Evolutionary conservation across 345 rosid species (phyloP), one percentile per base, ranked within the genome.

Genomic region (Citrus unshiu): DNA sequence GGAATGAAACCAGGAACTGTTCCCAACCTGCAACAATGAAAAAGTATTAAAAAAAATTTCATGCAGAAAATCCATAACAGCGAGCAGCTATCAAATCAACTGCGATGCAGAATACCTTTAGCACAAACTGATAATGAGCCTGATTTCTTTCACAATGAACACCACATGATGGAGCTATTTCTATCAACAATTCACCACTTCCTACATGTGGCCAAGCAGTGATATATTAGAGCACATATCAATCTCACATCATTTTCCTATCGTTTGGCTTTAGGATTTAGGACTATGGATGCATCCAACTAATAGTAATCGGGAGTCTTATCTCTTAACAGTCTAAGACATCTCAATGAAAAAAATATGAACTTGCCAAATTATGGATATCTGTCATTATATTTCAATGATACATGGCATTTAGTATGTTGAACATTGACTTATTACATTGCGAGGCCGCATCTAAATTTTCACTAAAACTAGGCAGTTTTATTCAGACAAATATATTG

Each of bases 1-100:
- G 37, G 54, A 35, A 32, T 57, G 73, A 81, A 81, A 66, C 59
- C 57, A 73, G 81, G 80, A 81, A 25, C 29, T 49, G 70, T 63
- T 79, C 69, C 74, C 82, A 78, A 67, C 83, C 89, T 86, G 89
- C 82, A 83, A 39, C 27, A 74, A 46, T 40, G 24, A 21, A 22
- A 22, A 22, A 56, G 62, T 37, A 68, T 76, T 16, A 76, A 69
- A 54, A 29, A 35, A 66, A 73, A 0, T 5, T 68, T 27, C 51
- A 39, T 13, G 61, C 25, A 25, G 63, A 54, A 14, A 71, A 39
- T 57, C n/a, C 32, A 37, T 39, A 49, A 39, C 25, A 29, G 8
- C 25, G 12, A 37, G 54, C 8, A 57, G n/a, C 5, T 25, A 58
- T 66, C 61, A 25, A 51, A 68, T 40, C 46, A 49, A 43, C 3